These are phyloP conservation scores for Penicillium sp. DNA, from an alignment of 2,329 filamentous ascomycete genomes.

Conservation along the genomic window DNA sequence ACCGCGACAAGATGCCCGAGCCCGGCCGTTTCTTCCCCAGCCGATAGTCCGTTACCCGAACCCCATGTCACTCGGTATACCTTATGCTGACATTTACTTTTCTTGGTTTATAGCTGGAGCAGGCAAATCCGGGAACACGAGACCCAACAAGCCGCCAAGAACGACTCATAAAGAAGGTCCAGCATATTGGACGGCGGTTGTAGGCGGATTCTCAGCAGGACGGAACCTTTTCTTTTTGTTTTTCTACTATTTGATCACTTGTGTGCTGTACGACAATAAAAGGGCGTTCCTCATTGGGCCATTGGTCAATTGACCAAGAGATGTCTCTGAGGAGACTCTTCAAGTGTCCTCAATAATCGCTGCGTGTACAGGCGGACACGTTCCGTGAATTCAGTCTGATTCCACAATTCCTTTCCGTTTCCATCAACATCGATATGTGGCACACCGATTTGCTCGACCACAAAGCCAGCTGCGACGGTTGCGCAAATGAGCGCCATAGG, in stretches of 20 bases:
- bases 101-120: conserved; percentile 59
- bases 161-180: conserved; percentile 35
- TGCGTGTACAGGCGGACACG: conserved; percentile 47
- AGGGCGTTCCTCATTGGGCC: conserved; percentile 35
- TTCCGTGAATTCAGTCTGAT: conserved; percentile 46
- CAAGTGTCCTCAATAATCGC: conserved; percentile 41
- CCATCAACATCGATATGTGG: conserved; percentile 49
- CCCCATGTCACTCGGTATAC: conserved; percentile 2
- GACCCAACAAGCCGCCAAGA: conserved; percentile 48
- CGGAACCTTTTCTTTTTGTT: conserved; percentile 30
- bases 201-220: conserved; percentile 28
- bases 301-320: conserved; percentile 38
- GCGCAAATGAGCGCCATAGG: conserved; percentile 73
- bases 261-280: conserved; percentile 42
- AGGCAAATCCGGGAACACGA: conserved; percentile 71
- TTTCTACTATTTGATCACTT: conserved; percentile 35
- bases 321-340: conserved; percentile 40
- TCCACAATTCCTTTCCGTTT: conserved; percentile 45
- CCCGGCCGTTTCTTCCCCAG: conserved; percentile 77
- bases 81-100: conserved; percentile 20
- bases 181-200: conserved; percentile 19
- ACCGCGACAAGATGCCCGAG: conserved; percentile 73
- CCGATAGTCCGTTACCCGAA: conserved; percentile 65
- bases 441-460: conserved; percentile 90
- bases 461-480: conserved; percentile 81